phyloP scores from a whole-genome alignment of 2,329 filamentous ascomycete genomes.

The Phyllosticta paracitricarpa region DNA sequence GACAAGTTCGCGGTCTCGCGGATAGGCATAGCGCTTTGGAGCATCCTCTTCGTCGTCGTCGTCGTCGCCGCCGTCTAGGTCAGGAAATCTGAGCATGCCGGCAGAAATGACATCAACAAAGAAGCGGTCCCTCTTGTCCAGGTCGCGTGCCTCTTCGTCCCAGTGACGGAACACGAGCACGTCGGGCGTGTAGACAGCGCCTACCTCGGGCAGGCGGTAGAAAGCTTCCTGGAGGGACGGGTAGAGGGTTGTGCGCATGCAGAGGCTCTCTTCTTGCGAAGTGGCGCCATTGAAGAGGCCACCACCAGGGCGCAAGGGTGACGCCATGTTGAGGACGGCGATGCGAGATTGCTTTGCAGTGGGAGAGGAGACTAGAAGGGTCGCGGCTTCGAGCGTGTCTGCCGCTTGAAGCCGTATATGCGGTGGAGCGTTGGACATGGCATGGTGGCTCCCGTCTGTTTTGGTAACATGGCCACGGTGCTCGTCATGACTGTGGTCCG shows the following conservation, averaged over 20 bases:
- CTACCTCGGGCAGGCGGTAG: conserved; percentile 50
- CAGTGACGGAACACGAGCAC: conserved; percentile 48
- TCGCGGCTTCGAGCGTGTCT: conserved; percentile 47
- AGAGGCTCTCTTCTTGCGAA: conserved; percentile 53
- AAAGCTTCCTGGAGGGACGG: conserved; percentile 48
- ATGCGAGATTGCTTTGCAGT: conserved; percentile 29
- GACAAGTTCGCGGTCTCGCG: conserved; percentile 42
- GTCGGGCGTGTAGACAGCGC: conserved; percentile 47
- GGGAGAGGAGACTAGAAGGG: conserved; percentile 18
- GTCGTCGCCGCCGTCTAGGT: conserved; percentile 30
- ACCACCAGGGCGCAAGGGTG: conserved; percentile 50
- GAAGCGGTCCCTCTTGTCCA: conserved; percentile 41
- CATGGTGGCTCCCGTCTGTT: neutral
- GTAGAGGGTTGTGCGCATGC: conserved; percentile 49
- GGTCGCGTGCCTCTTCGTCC: conserved; percentile 27
- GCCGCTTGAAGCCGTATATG: conserved; percentile 38
- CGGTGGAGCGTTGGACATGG: conserved; percentile 1
- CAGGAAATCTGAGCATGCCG: conserved; percentile 50
- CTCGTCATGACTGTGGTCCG: conserved; percentile 10
- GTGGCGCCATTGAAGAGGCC: conserved; percentile 51
- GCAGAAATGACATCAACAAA: conserved; percentile 51
- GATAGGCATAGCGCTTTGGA: conserved; percentile 30
- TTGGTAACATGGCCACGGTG: neutral
- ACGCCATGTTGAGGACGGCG: conserved; percentile 55
- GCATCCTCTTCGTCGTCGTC: neutral